Percentiles rank a stretch among this genome's conserved stretches.
Evolutionary conservation across 176 grass and related monocot genomes (phyloP).

Genomic region (Puccinellia tenuiflora): DNA sequence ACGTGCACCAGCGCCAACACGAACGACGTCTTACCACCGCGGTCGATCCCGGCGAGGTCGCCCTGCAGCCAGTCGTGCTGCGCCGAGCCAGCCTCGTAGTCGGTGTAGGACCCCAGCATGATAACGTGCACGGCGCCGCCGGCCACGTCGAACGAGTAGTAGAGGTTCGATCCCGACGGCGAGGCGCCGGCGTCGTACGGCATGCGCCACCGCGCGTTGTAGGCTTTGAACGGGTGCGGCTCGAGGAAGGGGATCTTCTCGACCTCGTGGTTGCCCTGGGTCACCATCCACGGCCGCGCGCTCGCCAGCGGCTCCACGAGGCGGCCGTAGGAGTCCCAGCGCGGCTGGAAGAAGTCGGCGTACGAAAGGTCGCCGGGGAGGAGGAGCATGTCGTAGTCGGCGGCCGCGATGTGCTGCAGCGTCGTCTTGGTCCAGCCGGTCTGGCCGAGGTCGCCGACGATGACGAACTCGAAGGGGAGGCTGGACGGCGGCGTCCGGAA

Average conservation of each 20-base stretch:
- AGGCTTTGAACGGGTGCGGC: conserved; percentile 28
- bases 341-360: conserved; percentile 22
- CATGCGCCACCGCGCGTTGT: conserved; percentile 59
- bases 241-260: conserved; percentile 28
- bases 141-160: conserved; percentile 60
- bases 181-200: conserved; percentile 48
- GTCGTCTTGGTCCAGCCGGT: background rate
- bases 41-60: background rate
- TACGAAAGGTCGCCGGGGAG: background rate
- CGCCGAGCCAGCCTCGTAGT: background rate
- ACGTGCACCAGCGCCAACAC: conserved; percentile 41
- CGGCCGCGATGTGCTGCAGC: conserved; percentile 28
- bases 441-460: conserved; percentile 15
- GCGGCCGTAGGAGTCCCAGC: conserved; percentile 64
- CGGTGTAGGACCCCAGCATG: conserved; percentile 27
- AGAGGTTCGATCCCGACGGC: conserved; percentile 38
- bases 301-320: conserved; percentile 74
- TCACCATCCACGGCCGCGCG: conserved; percentile 70
- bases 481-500: conserved; percentile 45
- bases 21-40: background rate
- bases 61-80: background rate
- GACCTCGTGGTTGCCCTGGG: conserved; percentile 57
- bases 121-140: conserved; percentile 46
- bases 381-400: background rate
- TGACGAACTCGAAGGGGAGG: conserved; percentile 46